A percentile compares a stretch with the other conserved stretches of the same genome.
Evolutionary conservation across 176 grass and related monocot genomes (phyloP).

Genomic region (Rhipidocladum racemiflorum): DNA sequence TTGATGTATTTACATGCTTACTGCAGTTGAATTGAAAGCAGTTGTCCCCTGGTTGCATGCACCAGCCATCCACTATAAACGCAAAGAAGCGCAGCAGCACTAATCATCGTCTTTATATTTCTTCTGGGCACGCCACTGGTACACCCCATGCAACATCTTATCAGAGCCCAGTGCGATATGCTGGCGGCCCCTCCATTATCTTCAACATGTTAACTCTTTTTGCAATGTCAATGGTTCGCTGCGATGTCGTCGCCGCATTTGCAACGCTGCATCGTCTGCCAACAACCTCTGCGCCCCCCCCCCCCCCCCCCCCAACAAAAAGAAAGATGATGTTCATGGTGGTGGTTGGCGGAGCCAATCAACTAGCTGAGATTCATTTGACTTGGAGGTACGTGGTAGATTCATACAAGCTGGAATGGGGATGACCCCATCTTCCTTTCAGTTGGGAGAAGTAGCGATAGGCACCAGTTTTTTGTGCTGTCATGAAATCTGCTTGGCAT

Average conservation of each 20-base stretch:
- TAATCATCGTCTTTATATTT: too few species aligned
- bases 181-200: neutral
- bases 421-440: constrained; percentile 1
- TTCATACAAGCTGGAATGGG: constrained; percentile 25
- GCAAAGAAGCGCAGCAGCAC: too few species aligned
- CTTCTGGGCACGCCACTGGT: too few species aligned
- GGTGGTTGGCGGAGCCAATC: neutral
- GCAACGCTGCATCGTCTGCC: neutral
- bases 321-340: neutral
- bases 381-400: neutral
- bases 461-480: constrained; percentile 21
- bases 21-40: neutral
- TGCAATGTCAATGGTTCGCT: neutral
- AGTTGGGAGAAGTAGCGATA: neutral
- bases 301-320: too few species aligned
- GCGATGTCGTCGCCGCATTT: neutral
- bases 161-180: neutral
- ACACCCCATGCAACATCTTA: neutral
- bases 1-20: neutral
- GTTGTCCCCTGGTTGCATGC: neutral
- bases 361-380: neutral
- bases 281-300: neutral
- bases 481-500: constrained; percentile 27
- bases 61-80: too few species aligned
- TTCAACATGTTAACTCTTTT: neutral